A percentile compares a stretch with the other conserved stretches of the same genome.
phyloP scores from a whole-genome alignment of 1,139 yeast species.

The Geotrichum reessii region DNA sequence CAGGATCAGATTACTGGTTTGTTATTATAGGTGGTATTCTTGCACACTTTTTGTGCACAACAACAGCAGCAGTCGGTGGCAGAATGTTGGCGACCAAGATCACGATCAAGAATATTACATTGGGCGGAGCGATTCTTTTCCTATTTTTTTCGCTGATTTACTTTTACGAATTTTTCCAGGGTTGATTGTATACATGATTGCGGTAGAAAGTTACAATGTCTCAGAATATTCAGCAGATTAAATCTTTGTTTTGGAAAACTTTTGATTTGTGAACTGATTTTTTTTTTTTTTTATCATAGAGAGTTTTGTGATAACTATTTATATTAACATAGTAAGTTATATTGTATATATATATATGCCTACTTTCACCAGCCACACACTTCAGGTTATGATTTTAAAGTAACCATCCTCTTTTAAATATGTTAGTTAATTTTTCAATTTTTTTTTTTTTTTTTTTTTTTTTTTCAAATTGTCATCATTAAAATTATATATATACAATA shows the following conservation, averaged over 20 bases:
- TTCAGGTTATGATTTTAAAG: neutral
- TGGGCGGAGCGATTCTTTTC: conserved; percentile 86
- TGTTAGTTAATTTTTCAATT: neutral
- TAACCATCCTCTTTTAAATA: too few species aligned
- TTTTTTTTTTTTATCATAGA: neutral
- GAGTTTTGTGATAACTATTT: too few species aligned
- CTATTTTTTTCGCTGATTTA: conserved; percentile 76
- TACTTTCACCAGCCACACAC: neutral
- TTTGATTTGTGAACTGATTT: too few species aligned
- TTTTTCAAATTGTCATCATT: too few species aligned
- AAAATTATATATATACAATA: neutral
- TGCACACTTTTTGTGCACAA: conserved; percentile 90
- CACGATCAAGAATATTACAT: conserved; percentile 84
- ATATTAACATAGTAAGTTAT: too few species aligned
- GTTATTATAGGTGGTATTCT: conserved; percentile 84
- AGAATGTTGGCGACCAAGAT: conserved; percentile 81
- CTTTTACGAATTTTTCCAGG: conserved; percentile 35
- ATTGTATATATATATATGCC: too few species aligned
- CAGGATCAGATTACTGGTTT: conserved; percentile 87
- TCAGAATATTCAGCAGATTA: neutral
- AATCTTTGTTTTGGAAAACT: too few species aligned
- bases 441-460: neutral
- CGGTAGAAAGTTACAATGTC: neutral
- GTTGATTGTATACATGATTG: neutral
- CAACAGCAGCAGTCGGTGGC: conserved; percentile 92